phyloP scores from a whole-genome alignment of 228 moss, liverwort and hornwort species.

The Sphagnum fallax region DNA sequence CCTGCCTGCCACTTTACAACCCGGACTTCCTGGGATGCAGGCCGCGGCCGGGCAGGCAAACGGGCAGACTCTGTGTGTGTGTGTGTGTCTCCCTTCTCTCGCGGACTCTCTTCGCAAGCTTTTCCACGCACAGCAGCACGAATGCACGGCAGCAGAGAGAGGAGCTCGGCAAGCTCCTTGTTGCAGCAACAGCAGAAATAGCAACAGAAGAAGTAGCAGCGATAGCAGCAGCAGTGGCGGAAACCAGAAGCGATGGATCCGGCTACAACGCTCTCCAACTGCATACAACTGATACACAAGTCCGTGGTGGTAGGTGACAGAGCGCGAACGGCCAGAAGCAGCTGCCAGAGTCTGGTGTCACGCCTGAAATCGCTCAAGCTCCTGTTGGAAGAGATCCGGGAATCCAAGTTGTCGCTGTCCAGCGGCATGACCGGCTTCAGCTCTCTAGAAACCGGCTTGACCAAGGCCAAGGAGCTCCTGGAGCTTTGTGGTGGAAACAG shows the following conservation, averaged over 20 bases:
- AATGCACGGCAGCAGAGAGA: no score
- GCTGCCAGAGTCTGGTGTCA: constrained; percentile 40
- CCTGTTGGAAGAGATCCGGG: constrained; percentile 56
- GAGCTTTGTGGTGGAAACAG: constrained; percentile 38
- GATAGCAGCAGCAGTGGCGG: no score
- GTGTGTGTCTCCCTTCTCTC: no score
- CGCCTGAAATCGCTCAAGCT: constrained; percentile 52
- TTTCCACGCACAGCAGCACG: no score
- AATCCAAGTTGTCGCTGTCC: constrained; percentile 20
- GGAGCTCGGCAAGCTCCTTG: no score
- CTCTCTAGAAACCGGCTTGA: constrained; percentile 29
- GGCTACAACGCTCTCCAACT: constrained; percentile 16
- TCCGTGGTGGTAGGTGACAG: constrained; percentile 27
- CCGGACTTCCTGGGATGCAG: no score
- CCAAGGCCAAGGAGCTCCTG: constrained; percentile 37
- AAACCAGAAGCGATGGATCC: constrained; percentile 11
- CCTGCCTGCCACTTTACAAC: no score
- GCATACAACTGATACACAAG: constrained; percentile 27
- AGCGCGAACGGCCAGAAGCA: constrained; percentile 32
- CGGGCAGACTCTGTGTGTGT: no score
- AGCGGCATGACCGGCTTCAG: constrained; percentile 23
- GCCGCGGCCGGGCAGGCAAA: no score
- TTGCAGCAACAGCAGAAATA: no score
- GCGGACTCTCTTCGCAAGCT: no score
- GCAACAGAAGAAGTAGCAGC: no score